phyloP scores from a whole-genome alignment of 768 basidiomycete genomes.

The Mycena amicta region DNA sequence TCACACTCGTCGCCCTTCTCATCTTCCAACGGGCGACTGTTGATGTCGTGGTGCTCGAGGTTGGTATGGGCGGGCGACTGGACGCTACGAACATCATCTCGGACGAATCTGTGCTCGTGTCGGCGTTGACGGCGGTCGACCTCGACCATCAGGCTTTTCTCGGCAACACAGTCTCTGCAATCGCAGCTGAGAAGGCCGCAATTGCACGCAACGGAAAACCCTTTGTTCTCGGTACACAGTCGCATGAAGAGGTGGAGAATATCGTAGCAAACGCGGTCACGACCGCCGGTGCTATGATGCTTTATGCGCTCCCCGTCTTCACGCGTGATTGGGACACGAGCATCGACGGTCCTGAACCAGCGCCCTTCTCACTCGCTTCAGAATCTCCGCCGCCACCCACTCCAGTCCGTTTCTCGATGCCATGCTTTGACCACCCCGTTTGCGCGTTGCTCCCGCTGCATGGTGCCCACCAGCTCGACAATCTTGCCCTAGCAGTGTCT shows the following conservation, averaged over 20 bases:
- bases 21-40: slow-evolving; percentile 72
- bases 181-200: slow-evolving; percentile 81
- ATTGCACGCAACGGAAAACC: slow-evolving; percentile 68
- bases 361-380: slow-evolving; percentile 34
- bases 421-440: slow-evolving; percentile 49
- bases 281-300: slow-evolving; percentile 43
- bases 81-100: slow-evolving; percentile 95
- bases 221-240: slow-evolving; percentile 71
- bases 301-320: slow-evolving; percentile 39
- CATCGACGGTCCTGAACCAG: slow-evolving; percentile 35
- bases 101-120: slow-evolving; percentile 66
- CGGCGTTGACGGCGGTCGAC: slow-evolving; percentile 86
- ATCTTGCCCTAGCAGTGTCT: slow-evolving; percentile 70
- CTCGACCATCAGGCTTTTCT: slow-evolving; percentile 93
- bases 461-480: slow-evolving; percentile 85
- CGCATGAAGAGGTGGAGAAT: slow-evolving; percentile 47
- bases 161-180: slow-evolving; percentile 71
- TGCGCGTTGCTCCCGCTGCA: slow-evolving; percentile 61
- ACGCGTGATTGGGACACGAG: slow-evolving; percentile 36
- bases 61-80: slow-evolving; percentile 89
- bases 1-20: slow-evolving; percentile 78
- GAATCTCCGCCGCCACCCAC: slow-evolving; percentile 41
- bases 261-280: slow-evolving; percentile 48
- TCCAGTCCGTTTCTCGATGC: slow-evolving; percentile 44
- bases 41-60: slow-evolving; percentile 87